These are phyloP conservation scores for Chytriomyces hyalinus DNA, from an alignment of 192 early-diverging fungal species.

Conservation along the genomic window DNA sequence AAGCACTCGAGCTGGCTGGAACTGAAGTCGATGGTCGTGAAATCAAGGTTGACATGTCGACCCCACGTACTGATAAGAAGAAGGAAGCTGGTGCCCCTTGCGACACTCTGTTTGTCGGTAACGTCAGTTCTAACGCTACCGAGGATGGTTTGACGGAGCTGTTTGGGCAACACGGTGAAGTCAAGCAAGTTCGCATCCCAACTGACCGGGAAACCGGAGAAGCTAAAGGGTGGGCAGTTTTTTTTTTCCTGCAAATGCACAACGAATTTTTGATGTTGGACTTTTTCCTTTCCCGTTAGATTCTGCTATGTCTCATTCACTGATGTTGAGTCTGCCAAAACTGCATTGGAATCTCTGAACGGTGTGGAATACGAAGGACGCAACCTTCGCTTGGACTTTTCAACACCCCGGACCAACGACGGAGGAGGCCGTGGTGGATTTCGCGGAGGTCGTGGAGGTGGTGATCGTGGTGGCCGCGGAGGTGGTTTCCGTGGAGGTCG, in stretches of 20 bases:
- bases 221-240: conserved; percentile 64
- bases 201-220: conserved; percentile 75
- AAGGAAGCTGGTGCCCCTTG: conserved; percentile 58
- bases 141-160: conserved; percentile 66
- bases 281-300: conserved; percentile 32
- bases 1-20: conserved; percentile 81
- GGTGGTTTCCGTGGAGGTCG: conserved; percentile 60
- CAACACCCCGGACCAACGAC: conserved; percentile 47
- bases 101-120: conserved; percentile 82
- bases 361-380: conserved; percentile 28
- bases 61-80: conserved; percentile 18
- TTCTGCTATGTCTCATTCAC: conserved; percentile 58
- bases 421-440: conserved; percentile 43
- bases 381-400: conserved; percentile 67
- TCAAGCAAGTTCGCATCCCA: conserved; percentile 69
- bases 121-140: conserved; percentile 68
- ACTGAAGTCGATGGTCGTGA: conserved; percentile 78
- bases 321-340: conserved; percentile 44
- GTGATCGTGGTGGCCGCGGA: conserved; percentile 52
- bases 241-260: conserved; percentile 40
- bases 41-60: conserved; percentile 64
- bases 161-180: conserved; percentile 65
- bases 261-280: not conserved
- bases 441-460: conserved; percentile 47
- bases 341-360: conserved; percentile 43